A percentile compares a stretch with the other conserved stretches of the same genome.
Evolutionary conservation across 768 basidiomycete species (phyloP).

Genomic region (Xerocomellus chrysenteron): DNA sequence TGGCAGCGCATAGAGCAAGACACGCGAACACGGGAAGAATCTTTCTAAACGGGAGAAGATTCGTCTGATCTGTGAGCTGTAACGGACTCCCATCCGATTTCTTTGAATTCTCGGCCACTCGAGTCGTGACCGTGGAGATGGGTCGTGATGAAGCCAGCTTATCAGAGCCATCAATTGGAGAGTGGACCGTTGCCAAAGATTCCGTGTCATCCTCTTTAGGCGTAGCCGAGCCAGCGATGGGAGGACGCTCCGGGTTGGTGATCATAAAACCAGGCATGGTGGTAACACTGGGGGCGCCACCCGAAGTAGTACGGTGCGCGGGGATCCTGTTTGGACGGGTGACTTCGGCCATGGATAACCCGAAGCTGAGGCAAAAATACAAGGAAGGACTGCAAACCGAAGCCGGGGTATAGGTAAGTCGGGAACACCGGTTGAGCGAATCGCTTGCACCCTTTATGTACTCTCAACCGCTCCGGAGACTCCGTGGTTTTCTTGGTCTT

Average conservation of each 20-base stretch:
- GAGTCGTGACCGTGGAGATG: slow-evolving; percentile 3
- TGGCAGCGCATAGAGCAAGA: slow-evolving; percentile 58
- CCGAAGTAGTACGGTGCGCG: neutral
- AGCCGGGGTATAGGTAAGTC: neutral
- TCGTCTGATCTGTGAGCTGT: slow-evolving; percentile 69
- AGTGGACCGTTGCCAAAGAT: neutral
- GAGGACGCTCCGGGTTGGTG: neutral
- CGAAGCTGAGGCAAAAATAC: neutral
- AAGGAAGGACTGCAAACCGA: neutral
- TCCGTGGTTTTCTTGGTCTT: neutral
- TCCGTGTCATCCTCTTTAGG: neutral
- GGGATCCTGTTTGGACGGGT: neutral
- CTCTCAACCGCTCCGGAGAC: neutral
- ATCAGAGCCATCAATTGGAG: slow-evolving; percentile 1
- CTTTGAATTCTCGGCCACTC: neutral
- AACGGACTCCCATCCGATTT: neutral
- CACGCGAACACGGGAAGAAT: slow-evolving; percentile 62
- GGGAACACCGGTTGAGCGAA: neutral
- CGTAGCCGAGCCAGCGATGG: neutral
- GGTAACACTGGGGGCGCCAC: neutral
- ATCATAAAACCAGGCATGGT: neutral
- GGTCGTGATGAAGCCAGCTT: slow-evolving; percentile 2
- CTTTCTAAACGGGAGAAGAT: slow-evolving; percentile 65
- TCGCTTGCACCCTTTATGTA: slow-evolving; percentile 12
- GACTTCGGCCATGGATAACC: neutral